These are phyloP conservation scores for Echinochloa phyllopogon DNA, from an alignment of 176 grass and related monocot genomes.

Conservation along the genomic window DNA sequence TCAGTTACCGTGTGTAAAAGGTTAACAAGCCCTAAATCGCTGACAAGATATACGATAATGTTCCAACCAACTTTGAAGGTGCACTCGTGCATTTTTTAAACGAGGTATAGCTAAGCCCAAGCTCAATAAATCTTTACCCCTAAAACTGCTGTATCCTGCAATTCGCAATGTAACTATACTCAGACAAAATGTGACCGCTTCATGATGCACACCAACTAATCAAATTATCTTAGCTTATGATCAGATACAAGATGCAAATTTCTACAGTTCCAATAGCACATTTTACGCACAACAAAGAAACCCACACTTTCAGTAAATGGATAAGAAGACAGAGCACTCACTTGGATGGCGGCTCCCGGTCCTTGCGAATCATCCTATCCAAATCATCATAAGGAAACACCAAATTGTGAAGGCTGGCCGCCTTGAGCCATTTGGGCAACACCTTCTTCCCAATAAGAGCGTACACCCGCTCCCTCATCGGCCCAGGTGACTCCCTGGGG, in stretches of 20 bases:
- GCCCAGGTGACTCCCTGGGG: constrained; percentile 86
- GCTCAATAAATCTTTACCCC: no score
- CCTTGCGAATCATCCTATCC: constrained; percentile 92
- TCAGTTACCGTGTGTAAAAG: not conserved
- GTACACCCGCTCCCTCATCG: constrained; percentile 92
- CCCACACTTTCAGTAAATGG: not conserved
- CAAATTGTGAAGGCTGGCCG: constrained; percentile 95
- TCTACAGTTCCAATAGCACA: not conserved
- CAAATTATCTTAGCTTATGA: constrained; percentile 7
- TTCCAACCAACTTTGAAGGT: not conserved
- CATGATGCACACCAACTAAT: not conserved
- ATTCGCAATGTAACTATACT: not conserved
- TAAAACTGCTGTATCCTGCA: not conserved
- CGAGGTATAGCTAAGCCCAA: no score
- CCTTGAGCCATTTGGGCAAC: constrained; percentile 84
- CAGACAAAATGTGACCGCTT: constrained; percentile 1
- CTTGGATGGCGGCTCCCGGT: constrained; percentile 82
- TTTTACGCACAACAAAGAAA: not conserved
- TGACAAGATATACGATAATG: not conserved
- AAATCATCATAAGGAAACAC: constrained; percentile 95
- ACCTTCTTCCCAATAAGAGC: constrained; percentile 79
- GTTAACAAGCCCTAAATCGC: not conserved
- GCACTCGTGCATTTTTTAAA: no score
- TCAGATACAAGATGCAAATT: not conserved
- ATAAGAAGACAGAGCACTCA: constrained; percentile 51